These are phyloP conservation scores for Eleusine indica DNA, from an alignment of 176 grass and related monocot genomes.

Conservation along the genomic window DNA sequence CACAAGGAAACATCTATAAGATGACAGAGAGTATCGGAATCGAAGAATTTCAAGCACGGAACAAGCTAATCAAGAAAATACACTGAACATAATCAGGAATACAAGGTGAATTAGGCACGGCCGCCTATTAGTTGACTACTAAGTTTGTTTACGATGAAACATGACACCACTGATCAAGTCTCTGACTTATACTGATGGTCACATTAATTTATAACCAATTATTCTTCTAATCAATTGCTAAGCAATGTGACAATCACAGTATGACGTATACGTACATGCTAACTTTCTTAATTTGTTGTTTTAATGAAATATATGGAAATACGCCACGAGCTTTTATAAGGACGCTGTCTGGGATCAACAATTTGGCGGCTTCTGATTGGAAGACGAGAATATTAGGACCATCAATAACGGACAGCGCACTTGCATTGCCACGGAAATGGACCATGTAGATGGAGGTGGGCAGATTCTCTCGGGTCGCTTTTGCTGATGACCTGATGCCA, in stretches of 20 bases:
- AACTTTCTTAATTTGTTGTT: too few relatives aligned
- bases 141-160: too few relatives aligned
- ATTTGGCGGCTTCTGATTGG: not conserved
- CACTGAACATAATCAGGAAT: not conserved
- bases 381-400: not conserved
- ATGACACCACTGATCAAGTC: too few relatives aligned
- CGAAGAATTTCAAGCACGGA: too few relatives aligned
- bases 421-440: not conserved
- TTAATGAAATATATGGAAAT: not conserved
- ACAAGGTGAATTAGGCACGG: too few relatives aligned
- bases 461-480: not conserved
- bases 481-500: not conserved
- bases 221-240: too few relatives aligned
- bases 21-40: not conserved
- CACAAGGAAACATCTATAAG: not conserved
- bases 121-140: too few relatives aligned
- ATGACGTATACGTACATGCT: too few relatives aligned
- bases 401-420: not conserved
- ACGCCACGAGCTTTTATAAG: not conserved
- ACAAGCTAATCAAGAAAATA: not conserved
- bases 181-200: too few relatives aligned
- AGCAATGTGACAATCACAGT: too few relatives aligned
- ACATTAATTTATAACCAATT: too few relatives aligned
- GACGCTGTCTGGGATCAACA: not conserved
- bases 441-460: not conserved